Evolutionary conservation across 495 filamentous ascomycete genomes (phyloP), one percentile per base, ranked within the genome.

Genomic region (Aspergillus indologenus): DNA sequence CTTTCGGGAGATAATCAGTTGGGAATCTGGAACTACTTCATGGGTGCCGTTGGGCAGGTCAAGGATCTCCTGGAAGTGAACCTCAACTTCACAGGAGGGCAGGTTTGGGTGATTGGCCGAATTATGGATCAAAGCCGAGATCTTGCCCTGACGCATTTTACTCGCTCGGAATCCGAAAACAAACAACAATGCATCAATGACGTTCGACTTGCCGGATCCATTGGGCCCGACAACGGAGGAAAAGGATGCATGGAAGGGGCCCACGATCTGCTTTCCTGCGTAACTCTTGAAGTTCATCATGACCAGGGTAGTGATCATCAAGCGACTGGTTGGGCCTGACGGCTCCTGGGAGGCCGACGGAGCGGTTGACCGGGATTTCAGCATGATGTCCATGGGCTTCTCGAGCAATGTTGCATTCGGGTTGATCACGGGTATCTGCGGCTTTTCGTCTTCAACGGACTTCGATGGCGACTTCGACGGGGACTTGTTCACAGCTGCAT

Each of bases 61-160:
- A 71, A 93, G 87, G 47, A 98, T 89, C 75, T 98, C 90, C 60
- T 92, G 87, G 67, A 98, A 98, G 63, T 96, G 88, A 8, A 98
- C 94, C 61, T 92, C 89, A 7, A 98, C 94, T 72, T 98, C 95
- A 72, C 94, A 98, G 67, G 85, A 85, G 45, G 91, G 88, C 7
- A 98, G 78, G 59, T 96, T 81, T 1, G 95, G 91, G 61, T 86
- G 85, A 42, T 87, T 82, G 1, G 92, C 91, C 34, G 93, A 97
- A 71, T 96, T 98, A 69, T 98, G 94, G 58, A 98, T 98, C 60
- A 98, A 74, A 19, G 94, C 94, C 3, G 94, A 98, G 43, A 98
- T 92, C 76, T 98, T 98, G 67, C 94, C 95, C 71, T 98, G 94
- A 66, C 94, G 82, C 94, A 98, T 98, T 76, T 98, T 98, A 79